Base-by-base conservation (phyloP, 1,284 basidiomycete species). In the Trametes hirsuta region DNA sequence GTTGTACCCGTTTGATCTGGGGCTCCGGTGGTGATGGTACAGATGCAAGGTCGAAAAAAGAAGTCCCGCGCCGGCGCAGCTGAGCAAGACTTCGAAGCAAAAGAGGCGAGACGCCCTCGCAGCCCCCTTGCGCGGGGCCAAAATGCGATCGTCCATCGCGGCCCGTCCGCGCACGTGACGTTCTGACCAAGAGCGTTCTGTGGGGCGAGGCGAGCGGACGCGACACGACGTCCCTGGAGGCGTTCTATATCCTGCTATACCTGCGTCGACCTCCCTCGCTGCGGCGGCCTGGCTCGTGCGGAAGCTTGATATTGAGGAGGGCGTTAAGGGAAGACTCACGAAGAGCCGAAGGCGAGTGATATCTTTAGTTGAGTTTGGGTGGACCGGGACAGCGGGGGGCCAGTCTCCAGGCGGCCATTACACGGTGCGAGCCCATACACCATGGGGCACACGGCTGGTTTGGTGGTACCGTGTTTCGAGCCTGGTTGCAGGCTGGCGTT, bases 11-110 rank as follows among this genome's bases (percentile, higher is more conserved):
- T 18, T 6, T 42, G 8, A 18, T 42, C 35, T 40, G 37, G 12
- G 21, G n/a, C 22, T 46, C 22, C 44, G 22, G 22, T 46, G 44
- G 18, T 41, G 35, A 42, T 37, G 44, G 25, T 45, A 6, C 2
- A n/a, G 52, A 25, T 47, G 9, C 37, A 30, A 35, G 40, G 24
- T 30, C 8, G 41, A 35, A 53, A 44, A 46, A 54, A 40, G 37
- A n/a, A 14, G 40, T 21, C 14, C 36, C 25, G 21, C 15, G 12
- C 12, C 34, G 34, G 36, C 53, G 53, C 46, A 48, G 53, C 53
- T 48, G 53, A 55, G 53, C 53, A 44, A 55, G 46, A 37, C 36
- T 42, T 14, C 35, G 53, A 44, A 48, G 53, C 53, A 44, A 55
- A 48, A 55, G 25, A n/a, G 53, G 53, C 25, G 45, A 55, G 46